Percentiles rank a stretch among this genome's conserved stretches.
Conservation (phyloP, 495 filamentous ascomycete species). For the Extremus antarcticus region DNA sequence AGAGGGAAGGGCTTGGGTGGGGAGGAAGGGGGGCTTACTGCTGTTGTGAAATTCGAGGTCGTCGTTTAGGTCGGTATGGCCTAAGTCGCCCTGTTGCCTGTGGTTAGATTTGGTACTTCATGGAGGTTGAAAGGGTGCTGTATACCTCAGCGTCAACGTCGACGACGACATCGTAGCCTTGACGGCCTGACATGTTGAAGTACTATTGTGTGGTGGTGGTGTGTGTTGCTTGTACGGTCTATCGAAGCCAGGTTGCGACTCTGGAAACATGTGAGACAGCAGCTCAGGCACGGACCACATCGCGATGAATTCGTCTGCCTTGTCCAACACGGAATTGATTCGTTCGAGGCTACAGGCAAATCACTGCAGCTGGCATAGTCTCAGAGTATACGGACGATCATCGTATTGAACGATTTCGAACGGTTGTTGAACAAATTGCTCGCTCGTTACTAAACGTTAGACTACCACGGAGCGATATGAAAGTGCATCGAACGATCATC, state of each 20-base stretch:
- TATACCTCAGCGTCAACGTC: slow-evolving; percentile 83
- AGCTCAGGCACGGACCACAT: no score
- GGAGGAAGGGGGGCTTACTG: slow-evolving; percentile 35
- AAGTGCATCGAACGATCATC: no score
- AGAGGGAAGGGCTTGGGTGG: not conserved
- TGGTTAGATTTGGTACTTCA: not conserved
- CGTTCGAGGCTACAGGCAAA: no score
- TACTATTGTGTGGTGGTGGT: not conserved
- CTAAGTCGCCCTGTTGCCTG: slow-evolving; percentile 71
- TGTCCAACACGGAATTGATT: no score
- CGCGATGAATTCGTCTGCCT: no score
- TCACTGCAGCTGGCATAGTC: no score
- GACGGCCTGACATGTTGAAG: slow-evolving; percentile 54
- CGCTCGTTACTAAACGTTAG: no score
- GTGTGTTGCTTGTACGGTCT: slow-evolving; percentile 25
- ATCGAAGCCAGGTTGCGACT: slow-evolving; percentile 8
- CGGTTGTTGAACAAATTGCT: no score
- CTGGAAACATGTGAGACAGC: not conserved
- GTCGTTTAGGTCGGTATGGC: slow-evolving; percentile 94
- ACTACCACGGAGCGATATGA: no score
- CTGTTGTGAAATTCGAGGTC: slow-evolving; percentile 98
- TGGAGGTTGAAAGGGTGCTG: not conserved
- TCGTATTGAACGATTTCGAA: no score
- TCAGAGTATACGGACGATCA: no score
- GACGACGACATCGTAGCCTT: slow-evolving; percentile 91